phyloP scores from a whole-genome alignment of 179 eudicot species.

The Silene coronaria region DNA sequence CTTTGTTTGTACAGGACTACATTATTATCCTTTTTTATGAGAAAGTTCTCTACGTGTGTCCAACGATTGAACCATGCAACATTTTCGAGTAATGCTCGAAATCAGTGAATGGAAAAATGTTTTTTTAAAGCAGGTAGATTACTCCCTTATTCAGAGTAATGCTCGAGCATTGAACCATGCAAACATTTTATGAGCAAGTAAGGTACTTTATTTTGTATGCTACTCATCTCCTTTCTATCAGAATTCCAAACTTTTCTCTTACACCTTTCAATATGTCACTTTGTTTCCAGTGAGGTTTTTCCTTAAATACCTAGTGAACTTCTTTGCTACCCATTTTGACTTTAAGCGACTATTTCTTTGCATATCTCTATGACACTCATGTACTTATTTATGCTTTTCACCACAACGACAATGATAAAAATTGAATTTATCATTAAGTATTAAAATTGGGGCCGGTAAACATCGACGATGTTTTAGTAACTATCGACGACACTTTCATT shows the following conservation, averaged over 20 bases:
- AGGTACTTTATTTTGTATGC: conserved; percentile 4
- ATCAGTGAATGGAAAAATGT: background rate
- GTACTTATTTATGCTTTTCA: background rate
- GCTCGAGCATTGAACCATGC: conserved; percentile 7
- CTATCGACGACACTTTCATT: no score
- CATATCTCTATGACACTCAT: background rate
- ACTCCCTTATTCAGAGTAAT: conserved; percentile 1
- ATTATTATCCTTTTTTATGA: no score
- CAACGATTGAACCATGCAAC: no score
- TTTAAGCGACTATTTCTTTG: background rate
- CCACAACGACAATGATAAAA: no score
- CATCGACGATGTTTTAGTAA: no score
- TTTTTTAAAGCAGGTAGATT: background rate
- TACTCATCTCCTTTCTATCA: background rate
- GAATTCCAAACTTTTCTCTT: background rate
- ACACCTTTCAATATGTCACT: background rate
- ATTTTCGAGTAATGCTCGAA: no score
- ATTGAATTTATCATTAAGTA: no score
- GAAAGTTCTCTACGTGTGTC: no score
- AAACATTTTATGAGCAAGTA: no score
- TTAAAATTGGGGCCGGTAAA: no score
- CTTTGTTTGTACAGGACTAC: no score
- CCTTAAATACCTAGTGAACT: background rate
- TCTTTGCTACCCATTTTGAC: background rate
- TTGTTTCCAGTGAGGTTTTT: conserved; percentile 6